Evolutionary conservation across 805 yeast species (phyloP).

Genomic region (Scheffersomyces amazonensis): DNA sequence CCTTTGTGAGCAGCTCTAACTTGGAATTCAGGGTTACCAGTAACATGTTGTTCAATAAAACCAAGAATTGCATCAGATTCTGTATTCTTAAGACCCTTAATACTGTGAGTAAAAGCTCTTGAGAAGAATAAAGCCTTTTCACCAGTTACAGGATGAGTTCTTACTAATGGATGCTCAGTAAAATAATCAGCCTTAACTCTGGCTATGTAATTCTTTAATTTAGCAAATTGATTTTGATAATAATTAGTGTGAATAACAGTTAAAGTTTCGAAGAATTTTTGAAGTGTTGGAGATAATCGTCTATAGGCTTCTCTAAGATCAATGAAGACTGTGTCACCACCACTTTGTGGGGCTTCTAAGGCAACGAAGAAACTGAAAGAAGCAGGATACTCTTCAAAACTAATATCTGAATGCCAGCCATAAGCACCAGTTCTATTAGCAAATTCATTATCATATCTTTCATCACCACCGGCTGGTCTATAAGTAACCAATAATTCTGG

Average conservation of each 20-base stretch:
- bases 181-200: conserved; percentile 17
- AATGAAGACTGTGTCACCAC: conserved; percentile 25
- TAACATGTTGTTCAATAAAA: conserved; percentile 19
- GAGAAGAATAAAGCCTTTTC: conserved; percentile 21
- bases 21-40: conserved; percentile 21
- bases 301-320: conserved; percentile 24
- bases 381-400: conserved; percentile 22
- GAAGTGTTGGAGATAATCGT: conserved; percentile 19
- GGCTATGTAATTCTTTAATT: conserved; percentile 10
- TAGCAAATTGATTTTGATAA: conserved; percentile 16
- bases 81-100: conserved; percentile 19
- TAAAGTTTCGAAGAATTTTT: conserved; percentile 18
- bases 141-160: conserved; percentile 27
- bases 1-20: conserved; percentile 23
- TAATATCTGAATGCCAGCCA: conserved; percentile 24
- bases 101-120: conserved; percentile 16
- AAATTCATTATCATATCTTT: conserved; percentile 14
- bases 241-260: conserved; percentile 21
- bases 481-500: conserved; percentile 22
- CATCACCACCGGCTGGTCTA: conserved; percentile 17
- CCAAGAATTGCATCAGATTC: conserved; percentile 20
- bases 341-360: conserved; percentile 22
- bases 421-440: conserved; percentile 7
- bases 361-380: conserved; percentile 22
- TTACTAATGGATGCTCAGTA: conserved; percentile 25